Conservation (phyloP, 257 asterid species). For the Fraxinus quadrangulata region DNA sequence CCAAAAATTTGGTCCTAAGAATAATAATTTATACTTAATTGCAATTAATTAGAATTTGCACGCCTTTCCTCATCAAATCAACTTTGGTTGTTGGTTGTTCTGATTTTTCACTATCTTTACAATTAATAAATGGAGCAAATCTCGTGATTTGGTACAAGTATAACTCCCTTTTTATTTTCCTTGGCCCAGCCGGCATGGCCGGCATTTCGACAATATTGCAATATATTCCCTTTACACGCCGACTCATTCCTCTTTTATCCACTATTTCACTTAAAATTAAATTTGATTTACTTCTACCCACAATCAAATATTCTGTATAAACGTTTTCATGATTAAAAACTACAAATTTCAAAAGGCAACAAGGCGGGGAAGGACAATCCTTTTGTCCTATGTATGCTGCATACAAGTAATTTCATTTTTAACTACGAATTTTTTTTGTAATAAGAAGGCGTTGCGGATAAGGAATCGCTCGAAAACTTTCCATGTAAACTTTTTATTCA, state of each 20-base stretch:
- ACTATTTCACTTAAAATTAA: background rate
- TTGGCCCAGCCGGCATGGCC: conserved; percentile 41
- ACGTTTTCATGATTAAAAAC: no score
- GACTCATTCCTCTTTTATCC: background rate
- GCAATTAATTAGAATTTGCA: background rate
- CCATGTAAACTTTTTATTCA: no score
- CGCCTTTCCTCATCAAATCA: background rate
- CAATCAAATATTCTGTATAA: no score
- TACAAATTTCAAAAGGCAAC: no score
- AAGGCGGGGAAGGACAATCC: no score
- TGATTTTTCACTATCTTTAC: conserved; percentile 10
- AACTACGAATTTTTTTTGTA: no score
- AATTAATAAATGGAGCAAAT: conserved; percentile 16
- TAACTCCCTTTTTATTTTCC: background rate
- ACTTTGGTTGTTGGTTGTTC: no score
- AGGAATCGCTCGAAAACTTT: no score
- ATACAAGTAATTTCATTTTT: no score
- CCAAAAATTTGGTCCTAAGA: conserved; percentile 4
- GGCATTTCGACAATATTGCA: conserved; percentile 16
- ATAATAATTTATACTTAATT: conserved; percentile 11
- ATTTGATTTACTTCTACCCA: no score
- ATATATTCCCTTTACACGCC: background rate
- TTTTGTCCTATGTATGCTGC: no score
- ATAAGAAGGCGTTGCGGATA: no score
- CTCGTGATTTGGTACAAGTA: conserved; percentile 42